These are phyloP conservation scores for Cucumis cinereus DNA, from an alignment of 306 rosid species.

Conservation along the genomic window DNA sequence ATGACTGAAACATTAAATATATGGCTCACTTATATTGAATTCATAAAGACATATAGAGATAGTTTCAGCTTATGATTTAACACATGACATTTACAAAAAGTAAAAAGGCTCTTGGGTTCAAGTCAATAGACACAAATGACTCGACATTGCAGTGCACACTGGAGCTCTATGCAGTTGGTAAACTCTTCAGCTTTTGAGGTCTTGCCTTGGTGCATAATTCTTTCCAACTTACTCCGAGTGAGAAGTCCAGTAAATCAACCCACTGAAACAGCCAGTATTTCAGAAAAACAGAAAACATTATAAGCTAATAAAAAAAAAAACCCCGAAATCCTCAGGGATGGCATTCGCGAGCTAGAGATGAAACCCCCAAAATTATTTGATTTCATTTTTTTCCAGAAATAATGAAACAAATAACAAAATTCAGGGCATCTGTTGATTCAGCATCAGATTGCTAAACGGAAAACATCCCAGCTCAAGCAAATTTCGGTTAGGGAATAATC, in stretches of 20 bases:
- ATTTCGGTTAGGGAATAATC: neutral
- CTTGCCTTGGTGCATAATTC: slow-evolving; percentile 1
- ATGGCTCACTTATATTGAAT: neutral
- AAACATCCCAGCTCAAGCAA: neutral
- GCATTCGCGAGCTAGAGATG: neutral
- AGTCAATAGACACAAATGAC: slow-evolving; percentile 16
- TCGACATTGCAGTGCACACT: slow-evolving; percentile 8
- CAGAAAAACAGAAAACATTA: slow-evolving; percentile 5
- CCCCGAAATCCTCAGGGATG: neutral
- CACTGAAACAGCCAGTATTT: slow-evolving; percentile 35
- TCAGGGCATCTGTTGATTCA: neutral
- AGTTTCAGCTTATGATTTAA: neutral
- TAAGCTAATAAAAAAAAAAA: neutral
- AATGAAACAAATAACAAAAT: neutral
- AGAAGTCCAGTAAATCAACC: slow-evolving; percentile 87
- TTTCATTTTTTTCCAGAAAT: neutral
- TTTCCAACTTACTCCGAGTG: slow-evolving; percentile 60
- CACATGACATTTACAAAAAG: neutral
- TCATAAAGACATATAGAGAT: neutral
- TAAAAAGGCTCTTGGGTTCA: neutral
- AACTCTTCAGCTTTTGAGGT: slow-evolving; percentile 17
- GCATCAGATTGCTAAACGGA: neutral
- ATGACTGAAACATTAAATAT: neutral
- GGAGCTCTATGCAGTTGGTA: neutral
- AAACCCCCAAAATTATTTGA: neutral